A percentile compares a stretch with the other conserved stretches of the same genome.
Conservation (phyloP, 148 eudicot genomes). For the Limonium bicolor region DNA sequence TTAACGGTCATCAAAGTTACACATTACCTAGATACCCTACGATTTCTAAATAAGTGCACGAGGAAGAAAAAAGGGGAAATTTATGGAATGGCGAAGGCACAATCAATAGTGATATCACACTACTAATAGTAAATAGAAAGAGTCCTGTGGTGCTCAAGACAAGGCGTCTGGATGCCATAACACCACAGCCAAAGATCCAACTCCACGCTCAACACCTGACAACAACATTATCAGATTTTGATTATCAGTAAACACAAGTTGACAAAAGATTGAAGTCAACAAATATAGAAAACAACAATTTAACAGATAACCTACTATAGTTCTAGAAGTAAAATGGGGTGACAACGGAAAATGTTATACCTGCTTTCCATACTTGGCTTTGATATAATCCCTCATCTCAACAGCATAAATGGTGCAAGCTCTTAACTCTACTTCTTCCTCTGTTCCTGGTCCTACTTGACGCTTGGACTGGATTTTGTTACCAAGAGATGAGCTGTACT, state of each 20-base stretch:
- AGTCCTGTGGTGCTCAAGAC: conserved; percentile 66
- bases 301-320: too few species aligned
- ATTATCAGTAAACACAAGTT: neutral
- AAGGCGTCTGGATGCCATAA: conserved; percentile 40
- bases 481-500: conserved; percentile 39
- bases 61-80: too few species aligned
- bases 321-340: too few species aligned
- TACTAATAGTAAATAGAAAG: conserved; percentile 72
- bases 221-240: neutral
- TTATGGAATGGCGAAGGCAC: too few species aligned
- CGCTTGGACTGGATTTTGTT: conserved; percentile 28
- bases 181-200: conserved; percentile 95
- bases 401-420: conserved; percentile 80
- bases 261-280: too few species aligned
- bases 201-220: conserved; percentile 68
- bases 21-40: too few species aligned
- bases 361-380: conserved; percentile 49
- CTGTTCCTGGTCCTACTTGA: conserved; percentile 54
- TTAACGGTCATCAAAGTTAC: too few species aligned
- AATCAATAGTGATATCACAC: too few species aligned
- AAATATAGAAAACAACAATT: too few species aligned
- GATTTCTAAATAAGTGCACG: too few species aligned
- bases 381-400: conserved; percentile 57
- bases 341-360: conserved; percentile 17
- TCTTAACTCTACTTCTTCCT: conserved; percentile 73